Percentiles rank a stretch among this genome's conserved stretches.
These are phyloP conservation scores for Cordyceps farinosa DNA, from an alignment of 2,329 filamentous ascomycete species.

Conservation along the genomic window DNA sequence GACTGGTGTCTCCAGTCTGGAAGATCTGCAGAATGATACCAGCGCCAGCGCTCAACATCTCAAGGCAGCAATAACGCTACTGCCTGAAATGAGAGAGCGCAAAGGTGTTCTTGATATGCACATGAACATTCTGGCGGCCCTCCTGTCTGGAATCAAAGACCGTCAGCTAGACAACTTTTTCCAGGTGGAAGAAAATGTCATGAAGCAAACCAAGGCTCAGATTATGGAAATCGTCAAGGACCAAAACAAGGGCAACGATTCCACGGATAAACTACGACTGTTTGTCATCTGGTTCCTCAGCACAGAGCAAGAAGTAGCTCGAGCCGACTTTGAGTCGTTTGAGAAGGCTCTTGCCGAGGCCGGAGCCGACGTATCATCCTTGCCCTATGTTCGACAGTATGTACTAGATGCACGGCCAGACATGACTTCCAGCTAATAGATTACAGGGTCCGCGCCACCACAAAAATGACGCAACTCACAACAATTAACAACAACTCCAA, in stretches of 20 bases:
- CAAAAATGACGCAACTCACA: slow-evolving; percentile 96
- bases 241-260: slow-evolving; percentile 73
- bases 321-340: slow-evolving; percentile 79
- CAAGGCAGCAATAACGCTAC: slow-evolving; percentile 88
- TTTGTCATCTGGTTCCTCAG: slow-evolving; percentile 98
- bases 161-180: slow-evolving; percentile 95
- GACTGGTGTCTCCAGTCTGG: slow-evolving; percentile 86
- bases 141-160: slow-evolving; percentile 79
- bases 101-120: slow-evolving; percentile 97
- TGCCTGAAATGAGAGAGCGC: slow-evolving; percentile 87
- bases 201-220: slow-evolving; percentile 85
- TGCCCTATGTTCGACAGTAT: slow-evolving; percentile 84
- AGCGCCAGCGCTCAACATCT: slow-evolving; percentile 88
- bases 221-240: slow-evolving; percentile 85
- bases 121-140: slow-evolving; percentile 91
- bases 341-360: slow-evolving; percentile 75
- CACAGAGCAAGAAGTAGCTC: slow-evolving; percentile 81
- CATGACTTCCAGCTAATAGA: slow-evolving; percentile 23
- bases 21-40: slow-evolving; percentile 87
- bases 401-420: slow-evolving; percentile 28
- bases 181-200: slow-evolving; percentile 88
- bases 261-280: slow-evolving; percentile 83
- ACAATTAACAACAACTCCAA: slow-evolving; percentile 74
- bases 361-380: slow-evolving; percentile 70
- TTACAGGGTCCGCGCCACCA: slow-evolving; percentile 78